Conservation (phyloP, 1,284 basidiomycete species). For the Apiotrichum laibachii region DNA sequence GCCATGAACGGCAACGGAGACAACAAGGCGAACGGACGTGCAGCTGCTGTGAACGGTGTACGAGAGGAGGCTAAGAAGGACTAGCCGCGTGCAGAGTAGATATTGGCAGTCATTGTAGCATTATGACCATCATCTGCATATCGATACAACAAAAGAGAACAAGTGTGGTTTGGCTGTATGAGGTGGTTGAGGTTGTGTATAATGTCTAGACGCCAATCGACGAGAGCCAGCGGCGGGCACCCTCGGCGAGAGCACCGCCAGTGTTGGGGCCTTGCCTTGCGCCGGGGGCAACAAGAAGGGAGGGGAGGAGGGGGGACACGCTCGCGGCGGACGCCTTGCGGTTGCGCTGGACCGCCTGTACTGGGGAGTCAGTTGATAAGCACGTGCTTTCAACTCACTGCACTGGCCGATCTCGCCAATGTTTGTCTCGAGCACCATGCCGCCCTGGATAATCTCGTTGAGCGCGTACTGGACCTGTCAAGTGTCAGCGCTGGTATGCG, state of each 20-base stretch:
- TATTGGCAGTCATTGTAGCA: slow-evolving; percentile 2
- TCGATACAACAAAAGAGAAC: slow-evolving; percentile 12
- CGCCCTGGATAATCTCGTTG: slow-evolving; percentile 92
- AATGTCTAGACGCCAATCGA: slow-evolving; percentile 42
- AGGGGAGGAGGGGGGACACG: slow-evolving; percentile 44
- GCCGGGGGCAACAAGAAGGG: slow-evolving; percentile 32
- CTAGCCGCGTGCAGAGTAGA: background rate
- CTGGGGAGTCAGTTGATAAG: slow-evolving; percentile 18
- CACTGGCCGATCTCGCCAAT: slow-evolving; percentile 81
- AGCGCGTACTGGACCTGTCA: slow-evolving; percentile 86
- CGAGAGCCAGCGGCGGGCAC: slow-evolving; percentile 42
- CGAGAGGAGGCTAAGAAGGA: background rate
- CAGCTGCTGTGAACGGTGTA: background rate
- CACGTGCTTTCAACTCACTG: slow-evolving; percentile 55
- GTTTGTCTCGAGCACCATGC: slow-evolving; percentile 96
- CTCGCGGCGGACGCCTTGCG: slow-evolving; percentile 45
- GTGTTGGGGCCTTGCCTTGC: slow-evolving; percentile 1
- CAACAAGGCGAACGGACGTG: slow-evolving; percentile 2
- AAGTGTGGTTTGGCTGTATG: background rate
- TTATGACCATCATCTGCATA: slow-evolving; percentile 15
- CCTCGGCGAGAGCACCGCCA: slow-evolving; percentile 27
- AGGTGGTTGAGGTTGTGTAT: background rate
- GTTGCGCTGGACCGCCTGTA: slow-evolving; percentile 37
- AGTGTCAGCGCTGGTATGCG: background rate
- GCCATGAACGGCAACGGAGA: background rate